Conservation (phyloP, 768 basidiomycete species). For the Glaciozyma martinii region DNA sequence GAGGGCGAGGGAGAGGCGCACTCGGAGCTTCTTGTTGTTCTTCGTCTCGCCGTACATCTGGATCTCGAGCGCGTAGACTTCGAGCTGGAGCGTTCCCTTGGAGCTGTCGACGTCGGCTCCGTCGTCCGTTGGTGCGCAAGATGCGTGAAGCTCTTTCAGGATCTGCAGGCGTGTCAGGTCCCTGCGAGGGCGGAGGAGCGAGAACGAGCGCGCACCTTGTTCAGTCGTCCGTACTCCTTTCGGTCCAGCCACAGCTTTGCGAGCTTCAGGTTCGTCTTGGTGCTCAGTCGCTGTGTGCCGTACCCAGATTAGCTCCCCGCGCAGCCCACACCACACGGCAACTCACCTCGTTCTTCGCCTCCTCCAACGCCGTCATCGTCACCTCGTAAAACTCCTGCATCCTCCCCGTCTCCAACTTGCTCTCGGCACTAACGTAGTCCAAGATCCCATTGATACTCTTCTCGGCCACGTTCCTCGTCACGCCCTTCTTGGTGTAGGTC, state of each 20-base stretch:
- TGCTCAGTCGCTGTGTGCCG: conserved; percentile 63
- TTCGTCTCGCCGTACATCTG: conserved; percentile 98
- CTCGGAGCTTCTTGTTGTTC: conserved; percentile 94
- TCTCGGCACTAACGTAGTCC: conserved; percentile 62
- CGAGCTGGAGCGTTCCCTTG: conserved; percentile 83
- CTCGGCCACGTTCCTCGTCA: conserved; percentile 92
- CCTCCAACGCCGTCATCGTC: conserved; percentile 78
- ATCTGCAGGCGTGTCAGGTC: neutral
- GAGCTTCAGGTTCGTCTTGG: conserved; percentile 91
- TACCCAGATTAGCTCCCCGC: neutral
- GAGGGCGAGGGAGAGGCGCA: conserved; percentile 32
- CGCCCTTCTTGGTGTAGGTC: conserved; percentile 88
- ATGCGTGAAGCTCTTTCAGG: conserved; percentile 31
- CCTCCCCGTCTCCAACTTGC: conserved; percentile 55
- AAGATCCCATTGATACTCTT: conserved; percentile 97
- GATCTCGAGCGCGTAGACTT: conserved; percentile 96
- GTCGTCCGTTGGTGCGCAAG: conserved; percentile 68
- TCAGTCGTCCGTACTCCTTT: conserved; percentile 75
- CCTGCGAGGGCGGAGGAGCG: neutral
- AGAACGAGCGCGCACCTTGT: conserved; percentile 53
- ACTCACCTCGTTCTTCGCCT: conserved; percentile 89
- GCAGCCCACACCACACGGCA: neutral
- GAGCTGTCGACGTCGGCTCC: conserved; percentile 75
- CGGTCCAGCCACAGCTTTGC: conserved; percentile 96
- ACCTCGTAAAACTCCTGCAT: conserved; percentile 92